These are phyloP conservation scores for Gossypium anomalum DNA, from an alignment of 345 rosid genomes.

Conservation along the genomic window DNA sequence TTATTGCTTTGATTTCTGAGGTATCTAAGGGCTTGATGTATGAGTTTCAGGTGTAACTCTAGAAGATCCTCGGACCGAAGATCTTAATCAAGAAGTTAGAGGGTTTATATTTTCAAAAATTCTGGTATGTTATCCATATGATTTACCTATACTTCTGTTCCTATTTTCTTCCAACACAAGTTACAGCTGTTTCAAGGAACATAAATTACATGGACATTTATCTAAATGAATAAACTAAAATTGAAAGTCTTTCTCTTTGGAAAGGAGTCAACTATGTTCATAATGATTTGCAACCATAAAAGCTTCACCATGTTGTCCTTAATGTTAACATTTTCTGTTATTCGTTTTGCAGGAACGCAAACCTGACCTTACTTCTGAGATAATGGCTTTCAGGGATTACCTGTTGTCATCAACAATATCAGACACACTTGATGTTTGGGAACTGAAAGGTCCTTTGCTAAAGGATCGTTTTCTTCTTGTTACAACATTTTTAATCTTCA, in stretches of 20 bases:
- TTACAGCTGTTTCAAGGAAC: neutral
- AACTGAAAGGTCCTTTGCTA: slow-evolving; percentile 65
- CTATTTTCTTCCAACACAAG: neutral
- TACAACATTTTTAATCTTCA: slow-evolving; percentile 1
- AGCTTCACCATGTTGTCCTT: neutral
- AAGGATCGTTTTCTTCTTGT: neutral
- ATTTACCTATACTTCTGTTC: neutral
- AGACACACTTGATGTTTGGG: slow-evolving; percentile 98
- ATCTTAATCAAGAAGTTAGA: slow-evolving; percentile 98
- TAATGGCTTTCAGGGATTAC: slow-evolving; percentile 91
- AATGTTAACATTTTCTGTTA: slow-evolving; percentile 4
- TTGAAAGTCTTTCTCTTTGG: neutral
- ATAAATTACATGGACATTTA: neutral
- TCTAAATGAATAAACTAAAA: neutral
- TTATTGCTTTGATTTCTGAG: neutral
- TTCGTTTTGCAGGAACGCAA: slow-evolving; percentile 65
- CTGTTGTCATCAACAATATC: slow-evolving; percentile 84
- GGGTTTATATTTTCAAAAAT: slow-evolving; percentile 97
- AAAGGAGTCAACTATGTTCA: neutral
- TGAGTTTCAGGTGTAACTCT: slow-evolving; percentile 79
- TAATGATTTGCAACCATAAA: slow-evolving; percentile 14
- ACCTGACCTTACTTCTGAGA: slow-evolving; percentile 83
- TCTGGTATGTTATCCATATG: slow-evolving; percentile 43
- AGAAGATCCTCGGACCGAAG: slow-evolving; percentile 98
- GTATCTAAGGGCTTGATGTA: slow-evolving; percentile 21